Evolutionary conservation across 2,329 filamentous ascomycete species (phyloP), one percentile per base, ranked within the genome.

Genomic region (Ceratocystis destructans): DNA sequence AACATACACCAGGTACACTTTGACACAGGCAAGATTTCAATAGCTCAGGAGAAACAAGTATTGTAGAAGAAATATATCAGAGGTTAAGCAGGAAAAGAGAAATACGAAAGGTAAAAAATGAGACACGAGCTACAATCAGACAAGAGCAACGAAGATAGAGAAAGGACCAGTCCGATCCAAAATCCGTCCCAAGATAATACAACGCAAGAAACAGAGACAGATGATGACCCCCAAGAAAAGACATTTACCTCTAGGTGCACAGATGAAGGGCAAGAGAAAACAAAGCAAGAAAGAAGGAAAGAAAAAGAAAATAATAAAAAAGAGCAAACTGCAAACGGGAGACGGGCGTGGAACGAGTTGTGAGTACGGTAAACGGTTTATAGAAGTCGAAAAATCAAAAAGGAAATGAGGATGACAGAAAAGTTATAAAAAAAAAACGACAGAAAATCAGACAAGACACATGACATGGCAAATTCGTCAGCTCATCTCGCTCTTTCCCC

Each of bases 401-500:
- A 12, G 22, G 25, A 63, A 63, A 63, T 44, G 28, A 28, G 25
- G 25, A 50, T 31, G 50, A 63, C 3, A 10, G 46, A 44, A 17
- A 41, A 50, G 25, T 1, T 28, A 28, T 2, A 4, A 28, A 28
- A 28, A 28, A 20, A 33, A 50, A 37, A 48, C 17, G 31, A 46
- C 15, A n/a, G 10, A 28, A 45, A 62, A 63, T 17, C 45, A 59
- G 61, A 66, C 61, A 62, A 65, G 31, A 67, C 46, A 64, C 48
- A 63, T 63, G 61, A 67, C 66, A 67, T 64, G 12, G 62, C 44
- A 62, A 63, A 53, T 67, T 67, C 66, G 50, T 67, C 66, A 65
- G 57, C 66, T 64, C 66, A 62, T 67, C 66, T 33, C 25, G 28
- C 46, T 61, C 31, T 28, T 25, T 25, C 12, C 8, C 31, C 44